phyloP scores from a whole-genome alignment of 202 grass and related monocot genomes.

The Panicum virgatum region DNA sequence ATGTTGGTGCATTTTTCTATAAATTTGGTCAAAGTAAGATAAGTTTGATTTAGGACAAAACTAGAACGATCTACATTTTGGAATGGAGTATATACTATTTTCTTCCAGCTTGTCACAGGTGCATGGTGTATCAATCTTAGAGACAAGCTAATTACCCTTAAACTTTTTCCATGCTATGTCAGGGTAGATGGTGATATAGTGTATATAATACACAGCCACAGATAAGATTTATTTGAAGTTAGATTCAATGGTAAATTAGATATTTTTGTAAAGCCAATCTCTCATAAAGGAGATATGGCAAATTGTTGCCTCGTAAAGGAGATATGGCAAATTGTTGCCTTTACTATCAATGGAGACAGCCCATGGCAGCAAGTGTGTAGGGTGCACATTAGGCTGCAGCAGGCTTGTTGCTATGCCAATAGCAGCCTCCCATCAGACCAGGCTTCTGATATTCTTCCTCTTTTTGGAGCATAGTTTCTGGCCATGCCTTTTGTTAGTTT shows the following conservation, averaged over 20 bases:
- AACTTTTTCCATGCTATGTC: background rate
- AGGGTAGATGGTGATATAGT: background rate
- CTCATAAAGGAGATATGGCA: background rate
- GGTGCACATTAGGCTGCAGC: background rate
- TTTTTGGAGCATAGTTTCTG: background rate
- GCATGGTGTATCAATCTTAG: background rate
- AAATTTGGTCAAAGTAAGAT: no score
- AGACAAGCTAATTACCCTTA: background rate
- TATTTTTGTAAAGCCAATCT: background rate
- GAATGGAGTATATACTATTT: background rate
- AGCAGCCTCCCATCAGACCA: background rate
- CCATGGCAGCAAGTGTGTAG: background rate
- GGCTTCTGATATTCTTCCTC: background rate
- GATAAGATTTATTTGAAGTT: background rate
- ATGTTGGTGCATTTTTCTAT: no score
- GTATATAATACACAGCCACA: background rate
- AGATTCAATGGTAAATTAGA: background rate
- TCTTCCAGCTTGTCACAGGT: background rate
- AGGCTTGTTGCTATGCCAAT: background rate
- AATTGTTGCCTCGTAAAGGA: no score
- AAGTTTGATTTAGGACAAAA: no score
- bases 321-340: background rate
- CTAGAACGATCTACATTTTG: no score
- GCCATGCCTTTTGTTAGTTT: background rate
- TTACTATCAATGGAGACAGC: background rate